These are phyloP conservation scores for Poronia punctata DNA, from an alignment of 495 filamentous ascomycete species.

Conservation along the genomic window DNA sequence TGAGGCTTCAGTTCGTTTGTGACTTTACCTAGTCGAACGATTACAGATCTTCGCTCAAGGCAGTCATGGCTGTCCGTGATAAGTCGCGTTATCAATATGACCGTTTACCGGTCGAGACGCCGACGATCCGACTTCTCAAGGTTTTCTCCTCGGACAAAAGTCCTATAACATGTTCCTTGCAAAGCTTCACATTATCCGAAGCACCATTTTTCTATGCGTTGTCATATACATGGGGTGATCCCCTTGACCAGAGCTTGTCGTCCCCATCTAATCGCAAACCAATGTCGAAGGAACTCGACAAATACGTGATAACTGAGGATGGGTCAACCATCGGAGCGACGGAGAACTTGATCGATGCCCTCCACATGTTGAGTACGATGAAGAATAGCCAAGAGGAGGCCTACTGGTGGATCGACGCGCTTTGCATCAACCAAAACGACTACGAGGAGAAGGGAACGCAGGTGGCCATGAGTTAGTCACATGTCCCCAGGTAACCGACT, in stretches of 20 bases:
- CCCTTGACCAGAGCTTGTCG: conserved; percentile 4
- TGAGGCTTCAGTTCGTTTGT: too few relatives aligned
- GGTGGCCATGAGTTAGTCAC: conserved; percentile 19
- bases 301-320: conserved; percentile 6
- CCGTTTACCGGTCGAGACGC: too few relatives aligned
- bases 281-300: background rate
- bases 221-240: conserved; percentile 28
- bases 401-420: conserved; percentile 24
- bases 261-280: background rate
- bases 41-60: too few relatives aligned
- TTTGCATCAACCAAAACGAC: conserved; percentile 31
- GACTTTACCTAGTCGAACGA: too few relatives aligned
- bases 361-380: conserved; percentile 12
- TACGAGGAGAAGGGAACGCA: conserved; percentile 22
- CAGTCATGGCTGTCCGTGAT: too few relatives aligned
- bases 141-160: background rate
- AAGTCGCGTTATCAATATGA: too few relatives aligned
- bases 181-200: background rate
- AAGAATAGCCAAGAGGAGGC: conserved; percentile 7
- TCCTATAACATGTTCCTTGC: background rate
- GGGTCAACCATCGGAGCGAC: background rate
- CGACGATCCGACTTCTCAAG: background rate
- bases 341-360: conserved; percentile 8
- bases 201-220: conserved; percentile 21
- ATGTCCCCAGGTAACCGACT: too few relatives aligned